Evolutionary conservation across 1,139 yeast genomes (phyloP).

Genomic region (Yamadazyma triangularis): DNA sequence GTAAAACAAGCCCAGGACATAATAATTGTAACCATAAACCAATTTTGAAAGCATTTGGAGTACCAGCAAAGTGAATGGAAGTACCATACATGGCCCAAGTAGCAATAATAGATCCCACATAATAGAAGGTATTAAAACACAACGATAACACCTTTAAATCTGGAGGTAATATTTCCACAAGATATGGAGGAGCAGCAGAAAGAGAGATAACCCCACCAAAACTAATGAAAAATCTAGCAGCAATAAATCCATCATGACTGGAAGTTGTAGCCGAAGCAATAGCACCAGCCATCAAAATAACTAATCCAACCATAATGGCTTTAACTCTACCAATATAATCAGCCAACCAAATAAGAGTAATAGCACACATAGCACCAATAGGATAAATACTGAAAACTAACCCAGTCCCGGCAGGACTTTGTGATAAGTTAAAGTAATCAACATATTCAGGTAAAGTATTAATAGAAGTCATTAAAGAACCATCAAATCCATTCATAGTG

Average conservation of each 20-base stretch:
- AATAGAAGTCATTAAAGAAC: constrained; percentile 14
- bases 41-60: constrained; percentile 2
- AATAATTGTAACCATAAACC: constrained; percentile 4
- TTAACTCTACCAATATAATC: constrained; percentile 10
- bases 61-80: constrained; percentile 3
- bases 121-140: constrained; percentile 6
- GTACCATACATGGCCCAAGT: constrained; percentile 45
- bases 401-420: constrained; percentile 15
- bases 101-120: constrained; percentile 5
- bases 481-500: constrained; percentile 17
- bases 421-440: constrained; percentile 12
- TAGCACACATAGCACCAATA: constrained; percentile 15
- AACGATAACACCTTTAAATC: constrained; percentile 4
- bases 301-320: constrained; percentile 10
- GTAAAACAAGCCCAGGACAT: constrained; percentile 3
- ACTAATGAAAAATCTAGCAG: constrained; percentile 5
- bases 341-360: constrained; percentile 12
- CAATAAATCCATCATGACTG: constrained; percentile 36
- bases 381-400: constrained; percentile 17
- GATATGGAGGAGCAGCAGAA: constrained; percentile 4
- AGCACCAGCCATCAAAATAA: constrained; percentile 11
- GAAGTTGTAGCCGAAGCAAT: constrained; percentile 11
- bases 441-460: constrained; percentile 14
- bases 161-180: constrained; percentile 4
- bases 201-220: constrained; percentile 4